Conservation (phyloP, 306 rosid genomes). For the Rosa multiflora region DNA sequence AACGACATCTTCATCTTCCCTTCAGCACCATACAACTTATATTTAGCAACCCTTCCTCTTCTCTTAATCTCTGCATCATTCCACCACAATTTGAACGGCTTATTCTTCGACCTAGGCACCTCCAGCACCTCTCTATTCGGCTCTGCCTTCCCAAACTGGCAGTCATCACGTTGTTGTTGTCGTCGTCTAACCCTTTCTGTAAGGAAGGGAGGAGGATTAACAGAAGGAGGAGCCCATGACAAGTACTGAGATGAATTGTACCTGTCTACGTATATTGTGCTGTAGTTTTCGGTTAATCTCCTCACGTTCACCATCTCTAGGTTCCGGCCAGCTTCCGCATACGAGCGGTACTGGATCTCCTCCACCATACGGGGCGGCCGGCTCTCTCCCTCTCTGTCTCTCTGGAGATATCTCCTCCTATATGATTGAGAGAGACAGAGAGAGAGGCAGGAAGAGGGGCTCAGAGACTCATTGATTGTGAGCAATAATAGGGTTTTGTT, state of each 20-base stretch:
- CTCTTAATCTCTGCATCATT: slow-evolving; percentile 44
- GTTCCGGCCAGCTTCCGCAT: neutral
- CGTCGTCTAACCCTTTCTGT: neutral
- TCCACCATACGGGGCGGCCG: slow-evolving; percentile 21
- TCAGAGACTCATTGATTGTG: neutral
- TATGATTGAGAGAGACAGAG: slow-evolving; percentile 18
- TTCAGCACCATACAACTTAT: slow-evolving; percentile 44
- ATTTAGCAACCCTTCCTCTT: slow-evolving; percentile 44
- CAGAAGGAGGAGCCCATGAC: slow-evolving; percentile 12
- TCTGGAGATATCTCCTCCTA: neutral
- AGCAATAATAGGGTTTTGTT: neutral
- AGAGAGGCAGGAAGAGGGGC: slow-evolving; percentile 9
- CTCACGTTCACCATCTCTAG: slow-evolving; percentile 16
- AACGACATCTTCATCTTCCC: slow-evolving; percentile 46
- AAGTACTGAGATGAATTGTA: neutral
- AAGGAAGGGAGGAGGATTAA: neutral
- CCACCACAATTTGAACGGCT: slow-evolving; percentile 34
- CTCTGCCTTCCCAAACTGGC: neutral
- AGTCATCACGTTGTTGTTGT: neutral
- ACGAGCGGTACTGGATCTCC: slow-evolving; percentile 7
- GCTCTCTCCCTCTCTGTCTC: slow-evolving; percentile 20
- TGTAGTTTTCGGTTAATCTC: slow-evolving; percentile 20
- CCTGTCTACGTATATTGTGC: slow-evolving; percentile 1
- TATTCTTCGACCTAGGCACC: neutral
- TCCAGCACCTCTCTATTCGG: neutral